These are phyloP conservation scores for Combretum micranthum DNA, from an alignment of 345 rosid genomes.

Conservation along the genomic window DNA sequence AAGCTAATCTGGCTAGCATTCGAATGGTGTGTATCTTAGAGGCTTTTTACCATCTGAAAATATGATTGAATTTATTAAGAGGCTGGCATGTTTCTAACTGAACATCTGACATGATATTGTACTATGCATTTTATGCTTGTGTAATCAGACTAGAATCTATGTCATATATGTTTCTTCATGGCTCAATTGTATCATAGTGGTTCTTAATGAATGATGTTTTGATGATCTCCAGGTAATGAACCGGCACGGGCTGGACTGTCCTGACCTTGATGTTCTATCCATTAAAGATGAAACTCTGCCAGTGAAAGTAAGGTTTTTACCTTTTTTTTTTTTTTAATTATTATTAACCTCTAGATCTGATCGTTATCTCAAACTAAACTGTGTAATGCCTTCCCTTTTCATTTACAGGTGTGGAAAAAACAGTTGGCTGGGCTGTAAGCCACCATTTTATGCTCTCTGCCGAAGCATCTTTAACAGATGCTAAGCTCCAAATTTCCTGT, in stretches of 20 bases:
- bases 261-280: conserved; percentile 66
- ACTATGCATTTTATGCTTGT: neutral
- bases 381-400: neutral
- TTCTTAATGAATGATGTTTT: conserved; percentile 3
- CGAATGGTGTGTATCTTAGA: conserved; percentile 50
- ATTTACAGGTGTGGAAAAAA: conserved; percentile 75
- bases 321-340: conserved; percentile 2
- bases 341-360: conserved; percentile 4
- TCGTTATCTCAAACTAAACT: neutral
- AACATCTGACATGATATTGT: neutral
- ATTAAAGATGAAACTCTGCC: conserved; percentile 77
- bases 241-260: conserved; percentile 64
- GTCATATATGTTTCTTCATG: neutral
- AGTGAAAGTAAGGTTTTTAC: conserved; percentile 53
- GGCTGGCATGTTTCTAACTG: neutral
- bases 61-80: neutral
- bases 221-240: conserved; percentile 52
- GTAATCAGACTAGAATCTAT: neutral
- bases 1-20: conserved; percentile 61
- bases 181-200: neutral
- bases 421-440: conserved; percentile 88
- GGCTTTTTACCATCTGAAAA: neutral
- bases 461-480: conserved; percentile 53
- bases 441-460: conserved; percentile 70
- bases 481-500: conserved; percentile 57